phyloP scores from a whole-genome alignment of 2,329 filamentous ascomycete genomes.

The Aspergillus flavus region DNA sequence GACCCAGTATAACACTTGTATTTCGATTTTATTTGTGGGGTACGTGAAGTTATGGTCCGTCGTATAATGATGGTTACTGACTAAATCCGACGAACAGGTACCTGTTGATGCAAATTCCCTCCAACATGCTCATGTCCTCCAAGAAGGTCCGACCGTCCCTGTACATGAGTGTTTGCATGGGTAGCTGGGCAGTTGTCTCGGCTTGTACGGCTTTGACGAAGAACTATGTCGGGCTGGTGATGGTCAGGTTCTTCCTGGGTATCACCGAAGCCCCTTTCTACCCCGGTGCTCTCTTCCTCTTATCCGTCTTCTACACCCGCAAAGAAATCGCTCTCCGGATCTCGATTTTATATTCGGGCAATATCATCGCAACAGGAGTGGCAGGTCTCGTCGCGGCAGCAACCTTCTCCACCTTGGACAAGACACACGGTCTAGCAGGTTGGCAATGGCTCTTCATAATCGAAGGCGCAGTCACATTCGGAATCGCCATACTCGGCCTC shows the following conservation, averaged over 20 bases:
- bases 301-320: slow-evolving; percentile 44
- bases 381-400: slow-evolving; percentile 20
- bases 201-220: slow-evolving; percentile 56
- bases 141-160: slow-evolving; percentile 49
- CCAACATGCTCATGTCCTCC: slow-evolving; percentile 51
- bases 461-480: slow-evolving; percentile 13
- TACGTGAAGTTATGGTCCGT: neutral
- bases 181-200: slow-evolving; percentile 62
- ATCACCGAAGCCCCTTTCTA: slow-evolving; percentile 65
- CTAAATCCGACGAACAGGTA: slow-evolving; percentile 4
- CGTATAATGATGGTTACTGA: neutral
- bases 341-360: slow-evolving; percentile 25
- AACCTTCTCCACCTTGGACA: slow-evolving; percentile 17
- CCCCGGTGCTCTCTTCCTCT: slow-evolving; percentile 43
- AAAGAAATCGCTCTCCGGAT: slow-evolving; percentile 27
- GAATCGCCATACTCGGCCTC: neutral
- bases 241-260: slow-evolving; percentile 60
- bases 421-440: slow-evolving; percentile 13
- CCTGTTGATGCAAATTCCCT: slow-evolving; percentile 40
- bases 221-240: slow-evolving; percentile 58
- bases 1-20: neutral
- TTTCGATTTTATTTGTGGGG: neutral
- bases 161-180: slow-evolving; percentile 57
- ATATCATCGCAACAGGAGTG: slow-evolving; percentile 20
- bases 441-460: slow-evolving; percentile 31